Conservation (phyloP, 2,329 filamentous ascomycete genomes). For the Aspergillus fumigatiaffinis region DNA sequence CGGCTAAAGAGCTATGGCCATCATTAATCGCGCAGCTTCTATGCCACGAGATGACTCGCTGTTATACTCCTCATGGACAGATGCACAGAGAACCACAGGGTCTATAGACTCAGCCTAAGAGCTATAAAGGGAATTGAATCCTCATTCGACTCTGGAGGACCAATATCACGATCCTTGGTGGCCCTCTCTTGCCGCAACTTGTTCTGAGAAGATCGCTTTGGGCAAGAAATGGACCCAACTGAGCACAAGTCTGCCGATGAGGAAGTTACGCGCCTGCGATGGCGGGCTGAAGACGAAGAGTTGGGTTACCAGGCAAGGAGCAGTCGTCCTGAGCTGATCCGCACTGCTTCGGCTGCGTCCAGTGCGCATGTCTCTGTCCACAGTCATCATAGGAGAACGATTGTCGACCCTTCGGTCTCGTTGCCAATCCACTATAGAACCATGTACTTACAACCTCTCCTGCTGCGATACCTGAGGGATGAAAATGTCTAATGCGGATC, state of each 20-base stretch:
- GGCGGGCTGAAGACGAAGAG: conserved; percentile 13
- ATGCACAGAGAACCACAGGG: not conserved
- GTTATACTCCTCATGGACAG: not conserved
- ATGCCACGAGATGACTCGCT: not conserved
- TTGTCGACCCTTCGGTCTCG: conserved; percentile 22
- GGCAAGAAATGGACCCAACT: not conserved
- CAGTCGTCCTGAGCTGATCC: not conserved
- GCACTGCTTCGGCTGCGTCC: conserved; percentile 4
- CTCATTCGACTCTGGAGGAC: not conserved
- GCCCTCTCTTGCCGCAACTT: not conserved
- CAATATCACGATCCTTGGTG: not conserved
- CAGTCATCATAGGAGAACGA: conserved; percentile 9
- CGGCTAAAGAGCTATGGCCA: not conserved
- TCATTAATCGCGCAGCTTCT: not conserved
- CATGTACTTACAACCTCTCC: conserved; percentile 13
- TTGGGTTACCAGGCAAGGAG: conserved; percentile 1
- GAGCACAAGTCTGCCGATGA: not conserved
- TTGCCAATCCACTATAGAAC: conserved; percentile 32
- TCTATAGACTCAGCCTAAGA: not conserved
- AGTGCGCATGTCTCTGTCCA: conserved; percentile 11
- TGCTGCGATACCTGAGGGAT: not conserved
- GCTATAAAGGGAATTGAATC: not conserved
- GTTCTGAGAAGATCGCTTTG: not conserved
- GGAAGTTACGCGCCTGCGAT: conserved; percentile 7
- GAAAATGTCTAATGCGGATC: conserved; percentile 4